These are phyloP conservation scores for Tylopilus felleus DNA, from an alignment of 768 basidiomycete species.

Conservation along the genomic window DNA sequence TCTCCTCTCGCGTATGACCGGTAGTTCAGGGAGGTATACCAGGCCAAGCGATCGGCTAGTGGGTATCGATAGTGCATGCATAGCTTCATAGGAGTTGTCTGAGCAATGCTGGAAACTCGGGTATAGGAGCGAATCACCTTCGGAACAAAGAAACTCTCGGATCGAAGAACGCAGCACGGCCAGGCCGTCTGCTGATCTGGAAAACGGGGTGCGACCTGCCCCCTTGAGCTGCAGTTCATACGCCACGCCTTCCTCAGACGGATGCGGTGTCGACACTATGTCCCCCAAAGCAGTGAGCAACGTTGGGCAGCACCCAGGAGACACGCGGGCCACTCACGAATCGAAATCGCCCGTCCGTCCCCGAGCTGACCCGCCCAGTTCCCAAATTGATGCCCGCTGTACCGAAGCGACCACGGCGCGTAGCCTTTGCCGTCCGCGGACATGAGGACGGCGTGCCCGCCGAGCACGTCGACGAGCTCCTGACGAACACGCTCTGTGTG, in stretches of 20 bases:
- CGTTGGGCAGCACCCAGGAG: not conserved
- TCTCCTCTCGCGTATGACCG: constrained; percentile 69
- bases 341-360: constrained; percentile 91
- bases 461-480: constrained; percentile 77
- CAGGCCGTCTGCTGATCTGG: constrained; percentile 87
- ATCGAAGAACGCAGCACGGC: constrained; percentile 94
- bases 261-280: constrained; percentile 76
- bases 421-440: constrained; percentile 33
- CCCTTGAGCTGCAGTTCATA: constrained; percentile 96
- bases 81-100: constrained; percentile 44
- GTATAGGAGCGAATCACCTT: constrained; percentile 46
- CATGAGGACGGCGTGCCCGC: constrained; percentile 73
- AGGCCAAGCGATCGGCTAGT: constrained; percentile 86
- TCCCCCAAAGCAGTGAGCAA: not conserved
- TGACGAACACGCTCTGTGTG: constrained; percentile 49
- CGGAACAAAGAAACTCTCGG: constrained; percentile 89
- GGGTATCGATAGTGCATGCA: constrained; percentile 81
- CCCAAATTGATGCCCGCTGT: constrained; percentile 91
- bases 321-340: constrained; percentile 53
- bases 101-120: constrained; percentile 25
- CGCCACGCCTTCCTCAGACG: constrained; percentile 45
- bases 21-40: constrained; percentile 66
- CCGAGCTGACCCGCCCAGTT: constrained; percentile 92
- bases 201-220: constrained; percentile 90
- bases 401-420: constrained; percentile 80